phyloP scores from a whole-genome alignment of 345 rosid genomes.

The Fremontodendron californicum region DNA sequence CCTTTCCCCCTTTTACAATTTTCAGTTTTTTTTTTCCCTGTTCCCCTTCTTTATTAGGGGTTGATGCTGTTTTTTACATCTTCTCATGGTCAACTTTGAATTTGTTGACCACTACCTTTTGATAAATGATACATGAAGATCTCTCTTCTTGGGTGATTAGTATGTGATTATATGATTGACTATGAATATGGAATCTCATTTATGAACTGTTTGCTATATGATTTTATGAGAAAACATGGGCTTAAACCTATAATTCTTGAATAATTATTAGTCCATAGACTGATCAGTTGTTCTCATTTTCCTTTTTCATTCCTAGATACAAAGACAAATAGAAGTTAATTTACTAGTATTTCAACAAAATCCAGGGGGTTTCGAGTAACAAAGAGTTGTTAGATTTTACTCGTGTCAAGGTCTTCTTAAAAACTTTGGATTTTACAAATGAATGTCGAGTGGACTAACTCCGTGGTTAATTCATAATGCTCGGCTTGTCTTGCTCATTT shows the following conservation, averaged over 20 bases:
- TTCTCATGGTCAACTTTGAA: conserved; percentile 7
- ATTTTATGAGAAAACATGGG: not conserved
- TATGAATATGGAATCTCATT: conserved; percentile 4
- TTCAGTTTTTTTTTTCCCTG: not conserved
- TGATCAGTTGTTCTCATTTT: not conserved
- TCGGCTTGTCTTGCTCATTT: not conserved
- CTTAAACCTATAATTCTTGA: not conserved
- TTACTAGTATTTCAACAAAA: not conserved
- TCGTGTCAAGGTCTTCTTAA: not conserved
- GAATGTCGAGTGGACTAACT: not conserved
- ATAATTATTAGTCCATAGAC: not conserved
- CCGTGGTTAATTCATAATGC: not conserved
- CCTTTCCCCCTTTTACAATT: conserved; percentile 1
- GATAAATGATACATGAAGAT: not conserved
- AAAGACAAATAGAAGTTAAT: not conserved
- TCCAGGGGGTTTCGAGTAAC: not conserved
- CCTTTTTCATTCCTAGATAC: not conserved
- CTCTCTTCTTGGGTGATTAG: not conserved
- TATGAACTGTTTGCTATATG: not conserved
- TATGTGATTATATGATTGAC: conserved; percentile 4
- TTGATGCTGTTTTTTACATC: not conserved
- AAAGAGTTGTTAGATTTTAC: not conserved
- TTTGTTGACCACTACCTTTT: not conserved
- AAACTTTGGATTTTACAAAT: not conserved
- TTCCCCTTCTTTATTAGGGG: not conserved